Percentiles rank a stretch among this genome's conserved stretches.
These are phyloP conservation scores for Penicillium pancosmium DNA, from an alignment of 495 filamentous ascomycete species.

Conservation along the genomic window DNA sequence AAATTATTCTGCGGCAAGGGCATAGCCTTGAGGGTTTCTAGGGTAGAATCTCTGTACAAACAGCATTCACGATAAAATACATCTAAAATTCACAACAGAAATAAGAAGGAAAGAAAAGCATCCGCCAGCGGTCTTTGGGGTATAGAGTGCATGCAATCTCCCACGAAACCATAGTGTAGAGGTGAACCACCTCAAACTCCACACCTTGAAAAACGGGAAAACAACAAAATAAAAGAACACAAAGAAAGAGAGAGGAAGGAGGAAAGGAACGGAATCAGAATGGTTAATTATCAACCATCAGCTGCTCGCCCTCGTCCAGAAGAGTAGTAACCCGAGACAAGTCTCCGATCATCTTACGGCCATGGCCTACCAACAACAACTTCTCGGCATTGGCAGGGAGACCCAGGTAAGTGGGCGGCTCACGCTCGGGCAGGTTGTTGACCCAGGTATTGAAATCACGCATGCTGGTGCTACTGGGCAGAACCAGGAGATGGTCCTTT, in stretches of 20 bases:
- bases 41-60: conserved; percentile 16
- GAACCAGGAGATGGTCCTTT: conserved; percentile 64
- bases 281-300: conserved; percentile 68
- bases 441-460: conserved; percentile 92
- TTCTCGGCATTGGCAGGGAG: conserved; percentile 97
- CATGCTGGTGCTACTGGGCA: conserved; percentile 79
- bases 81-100: conserved; percentile 15
- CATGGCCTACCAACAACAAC: conserved; percentile 86
- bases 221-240: conserved; percentile 11
- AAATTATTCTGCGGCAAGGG: too few species aligned
- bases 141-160: conserved; percentile 13
- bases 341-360: conserved; percentile 81
- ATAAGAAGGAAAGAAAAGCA: conserved; percentile 7
- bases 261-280: conserved; percentile 6
- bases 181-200: conserved; percentile 11
- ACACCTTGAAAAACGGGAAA: conserved; percentile 11
- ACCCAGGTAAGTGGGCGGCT: conserved; percentile 96
- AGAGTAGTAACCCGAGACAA: conserved; percentile 78
- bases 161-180: conserved; percentile 7
- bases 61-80: conserved; percentile 19
- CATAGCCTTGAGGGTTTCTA: background rate
- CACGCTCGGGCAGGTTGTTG: conserved; percentile 85
- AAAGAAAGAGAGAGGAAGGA: conserved; percentile 15
- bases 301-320: conserved; percentile 91
- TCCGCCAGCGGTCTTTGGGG: conserved; percentile 29